Percentiles rank a stretch among this genome's conserved stretches.
These are phyloP conservation scores for Populus hybrid DNA, from an alignment of 441 rosid genomes.

Conservation along the genomic window DNA sequence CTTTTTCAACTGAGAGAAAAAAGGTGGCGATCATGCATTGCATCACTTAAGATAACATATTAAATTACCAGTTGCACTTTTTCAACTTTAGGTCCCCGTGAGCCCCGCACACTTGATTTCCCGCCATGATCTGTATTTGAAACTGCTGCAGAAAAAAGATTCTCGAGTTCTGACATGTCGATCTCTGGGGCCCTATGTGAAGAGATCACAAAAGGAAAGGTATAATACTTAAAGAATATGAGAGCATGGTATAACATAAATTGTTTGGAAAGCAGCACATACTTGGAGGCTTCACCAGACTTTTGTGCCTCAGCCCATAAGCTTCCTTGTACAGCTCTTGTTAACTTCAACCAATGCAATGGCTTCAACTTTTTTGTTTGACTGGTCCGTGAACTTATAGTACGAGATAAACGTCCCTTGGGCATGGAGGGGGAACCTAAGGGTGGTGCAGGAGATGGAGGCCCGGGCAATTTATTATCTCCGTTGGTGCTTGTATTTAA, in stretches of 20 bases:
- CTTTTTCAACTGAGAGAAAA: neutral
- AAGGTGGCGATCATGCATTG: slow-evolving; percentile 2
- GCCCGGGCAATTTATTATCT: slow-evolving; percentile 13
- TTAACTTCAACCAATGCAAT: slow-evolving; percentile 91
- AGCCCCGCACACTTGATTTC: slow-evolving; percentile 37
- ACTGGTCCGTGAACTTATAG: slow-evolving; percentile 45
- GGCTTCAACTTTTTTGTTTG: slow-evolving; percentile 85
- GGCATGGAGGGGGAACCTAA: slow-evolving; percentile 42
- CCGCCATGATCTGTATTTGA: slow-evolving; percentile 49
- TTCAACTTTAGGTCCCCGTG: slow-evolving; percentile 67
- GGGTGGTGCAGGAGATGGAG: slow-evolving; percentile 52
- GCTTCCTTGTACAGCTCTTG: slow-evolving; percentile 91
- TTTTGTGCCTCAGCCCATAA: too few species aligned
- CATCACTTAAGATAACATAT: slow-evolving; percentile 3
- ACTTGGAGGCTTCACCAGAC: slow-evolving; percentile 81
- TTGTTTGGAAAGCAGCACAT: slow-evolving; percentile 28
- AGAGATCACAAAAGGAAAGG: slow-evolving; percentile 19
- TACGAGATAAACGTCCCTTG: slow-evolving; percentile 72
- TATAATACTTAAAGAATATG: neutral
- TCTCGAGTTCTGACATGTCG: slow-evolving; percentile 94
- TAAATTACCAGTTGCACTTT: slow-evolving; percentile 86
- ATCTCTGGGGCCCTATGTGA: slow-evolving; percentile 79
- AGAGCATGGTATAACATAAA: slow-evolving; percentile 16
- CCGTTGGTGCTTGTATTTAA: slow-evolving; percentile 18
- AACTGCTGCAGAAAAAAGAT: slow-evolving; percentile 74